Evolutionary conservation across 2,329 filamentous ascomycete genomes (phyloP), one percentile per base, ranked within the genome.

Genomic region (Trichophyton schoenleinii): DNA sequence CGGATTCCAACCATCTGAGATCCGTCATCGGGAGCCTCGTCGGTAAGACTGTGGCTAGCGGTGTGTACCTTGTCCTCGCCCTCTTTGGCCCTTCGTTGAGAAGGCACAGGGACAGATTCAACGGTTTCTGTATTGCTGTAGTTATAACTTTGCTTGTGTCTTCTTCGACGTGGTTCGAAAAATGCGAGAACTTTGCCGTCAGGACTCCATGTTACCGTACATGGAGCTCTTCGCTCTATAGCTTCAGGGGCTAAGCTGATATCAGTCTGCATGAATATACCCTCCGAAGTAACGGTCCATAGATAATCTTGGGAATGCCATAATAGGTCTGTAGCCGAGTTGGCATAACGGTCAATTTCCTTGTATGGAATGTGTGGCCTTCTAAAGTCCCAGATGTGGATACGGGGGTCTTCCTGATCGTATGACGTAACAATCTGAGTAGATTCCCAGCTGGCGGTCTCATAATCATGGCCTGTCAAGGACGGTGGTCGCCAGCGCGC

Each of bases 301-400:
- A 87, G 73, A 5, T 83, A 73, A 68, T 86, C 82, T 70, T 83
- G 81, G 58, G 83, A 84, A 66, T 82, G 82, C 84, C 78, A 87
- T 15, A 86, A 75, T 69, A 87, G 73, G 66, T 86, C 84, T 25
- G 81, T 79, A 20, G 83, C 78, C 15, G 80, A 77, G 3, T 76
- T 78, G 57, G 77, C 73, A 67, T 83, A 82, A 61, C 78, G 79
- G 67, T 80, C 77, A 64, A 86, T 78, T 67, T 85, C 83, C 48
- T 81, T 78, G 67, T 83, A 85, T 0, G 84, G 84, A n/a, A 86
- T 72, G 66, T 80, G 76, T 4, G 83, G 82, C 38, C 84, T 77
- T 42, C 82, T 80, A 64, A 86, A 79, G 69, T 87, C 84, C 84
- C 84, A 87, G 2, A 86, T 72, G 67, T 86, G 84, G 60, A 86